Conservation (phyloP, 176 grass and related monocot genomes). For the Dactylis glomerata region DNA sequence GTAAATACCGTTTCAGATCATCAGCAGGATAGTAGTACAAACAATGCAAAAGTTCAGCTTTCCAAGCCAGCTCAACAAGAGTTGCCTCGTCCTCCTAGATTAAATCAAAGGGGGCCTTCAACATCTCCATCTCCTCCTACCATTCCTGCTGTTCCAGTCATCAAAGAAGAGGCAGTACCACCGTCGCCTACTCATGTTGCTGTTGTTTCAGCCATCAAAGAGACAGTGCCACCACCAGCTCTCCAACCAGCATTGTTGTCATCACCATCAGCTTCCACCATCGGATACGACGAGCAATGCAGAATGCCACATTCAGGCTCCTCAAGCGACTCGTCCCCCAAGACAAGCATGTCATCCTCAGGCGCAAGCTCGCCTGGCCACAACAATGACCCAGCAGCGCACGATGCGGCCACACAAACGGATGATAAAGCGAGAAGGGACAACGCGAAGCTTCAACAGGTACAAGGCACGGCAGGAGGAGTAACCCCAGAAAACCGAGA, state of each 20-base stretch:
- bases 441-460: background rate
- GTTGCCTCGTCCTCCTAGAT: background rate
- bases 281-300: conserved; percentile 21
- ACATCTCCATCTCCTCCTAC: background rate
- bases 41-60: background rate
- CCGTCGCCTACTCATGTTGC: background rate
- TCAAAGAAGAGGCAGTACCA: background rate
- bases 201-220: background rate
- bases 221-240: background rate
- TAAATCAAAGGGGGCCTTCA: background rate
- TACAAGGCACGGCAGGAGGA: background rate
- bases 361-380: conserved; percentile 29
- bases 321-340: conserved; percentile 24
- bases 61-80: background rate
- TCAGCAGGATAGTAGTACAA: background rate
- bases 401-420: conserved; percentile 47
- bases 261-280: conserved; percentile 27
- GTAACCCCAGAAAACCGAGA: conserved; percentile 4
- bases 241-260: background rate
- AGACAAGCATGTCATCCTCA: conserved; percentile 22
- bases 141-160: background rate
- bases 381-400: conserved; percentile 16
- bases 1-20: conserved; percentile 18
- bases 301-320: conserved; percentile 28
- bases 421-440: conserved; percentile 17